Evolutionary conservation across 257 asterid species (phyloP).

Genomic region (Rehmannia glutinosa): DNA sequence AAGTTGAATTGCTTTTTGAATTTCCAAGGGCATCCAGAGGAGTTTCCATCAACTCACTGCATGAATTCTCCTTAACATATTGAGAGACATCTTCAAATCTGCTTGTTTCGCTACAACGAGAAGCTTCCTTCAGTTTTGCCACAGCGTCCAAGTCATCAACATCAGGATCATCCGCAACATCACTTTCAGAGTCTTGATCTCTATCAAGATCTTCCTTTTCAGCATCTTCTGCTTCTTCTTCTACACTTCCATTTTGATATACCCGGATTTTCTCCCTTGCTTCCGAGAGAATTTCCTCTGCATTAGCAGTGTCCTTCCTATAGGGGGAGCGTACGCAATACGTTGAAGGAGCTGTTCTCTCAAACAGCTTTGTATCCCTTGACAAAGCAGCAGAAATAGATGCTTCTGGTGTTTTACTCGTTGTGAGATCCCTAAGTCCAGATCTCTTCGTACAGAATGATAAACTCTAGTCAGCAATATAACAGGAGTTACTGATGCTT

Average conservation of each 20-base stretch:
- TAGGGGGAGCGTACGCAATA: conserved; percentile 80
- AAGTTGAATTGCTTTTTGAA: too few relatives aligned
- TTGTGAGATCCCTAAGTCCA: conserved; percentile 91
- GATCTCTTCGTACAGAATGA: conserved; percentile 50
- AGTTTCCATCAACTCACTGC: too few relatives aligned
- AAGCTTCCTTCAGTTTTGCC: conserved; percentile 29
- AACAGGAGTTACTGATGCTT: conserved; percentile 7
- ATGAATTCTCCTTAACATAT: conserved; percentile 20
- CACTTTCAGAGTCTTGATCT: conserved; percentile 78
- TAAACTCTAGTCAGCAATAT: conserved; percentile 15
- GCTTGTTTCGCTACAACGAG: conserved; percentile 30
- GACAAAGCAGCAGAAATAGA: conserved; percentile 95
- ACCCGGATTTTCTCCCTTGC: conserved; percentile 70
- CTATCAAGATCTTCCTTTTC: conserved; percentile 74
- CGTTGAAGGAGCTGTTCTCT: conserved; percentile 95
- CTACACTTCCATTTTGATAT: conserved; percentile 49
- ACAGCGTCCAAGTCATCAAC: conserved; percentile 49
- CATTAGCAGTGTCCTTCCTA: conserved; percentile 73
- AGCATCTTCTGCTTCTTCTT: conserved; percentile 59
- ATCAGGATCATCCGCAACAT: conserved; percentile 66
- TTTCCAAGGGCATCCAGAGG: conserved; percentile 16
- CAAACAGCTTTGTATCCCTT: conserved; percentile 84
- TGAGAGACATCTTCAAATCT: conserved; percentile 18
- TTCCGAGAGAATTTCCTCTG: conserved; percentile 52
- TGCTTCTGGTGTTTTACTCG: conserved; percentile 97